Conservation (phyloP, 306 rosid genomes). For the Rosa chinensis region DNA sequence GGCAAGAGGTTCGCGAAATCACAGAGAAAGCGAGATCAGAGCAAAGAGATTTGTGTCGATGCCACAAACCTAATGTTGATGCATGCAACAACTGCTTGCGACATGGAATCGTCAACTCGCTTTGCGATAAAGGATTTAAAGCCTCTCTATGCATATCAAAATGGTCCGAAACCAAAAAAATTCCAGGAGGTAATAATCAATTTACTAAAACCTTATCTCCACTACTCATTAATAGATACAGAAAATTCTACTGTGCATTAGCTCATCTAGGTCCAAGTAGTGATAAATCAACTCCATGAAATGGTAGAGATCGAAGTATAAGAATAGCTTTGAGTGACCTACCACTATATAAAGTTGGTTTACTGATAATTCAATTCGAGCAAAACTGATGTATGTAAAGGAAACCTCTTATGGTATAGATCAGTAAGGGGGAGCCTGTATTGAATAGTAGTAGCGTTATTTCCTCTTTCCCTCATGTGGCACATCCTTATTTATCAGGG, state of each 20-base stretch:
- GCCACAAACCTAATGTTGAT: slow-evolving; percentile 29
- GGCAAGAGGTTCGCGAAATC: slow-evolving; percentile 43
- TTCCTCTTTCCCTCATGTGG: neutral
- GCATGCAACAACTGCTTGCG: slow-evolving; percentile 50
- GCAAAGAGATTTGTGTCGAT: slow-evolving; percentile 32
- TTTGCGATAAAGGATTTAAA: slow-evolving; percentile 43
- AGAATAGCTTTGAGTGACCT: no score
- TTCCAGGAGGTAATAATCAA: slow-evolving; percentile 46
- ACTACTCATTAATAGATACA: neutral
- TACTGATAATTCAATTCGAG: no score
- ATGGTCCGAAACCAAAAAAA: slow-evolving; percentile 49
- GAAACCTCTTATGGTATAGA: no score
- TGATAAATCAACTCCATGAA: no score
- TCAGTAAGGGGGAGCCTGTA: no score
- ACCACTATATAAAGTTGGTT: no score
- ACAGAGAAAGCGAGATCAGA: slow-evolving; percentile 29
- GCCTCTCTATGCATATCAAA: slow-evolving; percentile 50
- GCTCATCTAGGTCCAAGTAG: no score
- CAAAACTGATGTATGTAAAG: no score
- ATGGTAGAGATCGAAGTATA: no score
- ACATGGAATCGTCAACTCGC: slow-evolving; percentile 38
- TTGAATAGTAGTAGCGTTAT: neutral
- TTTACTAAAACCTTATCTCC: neutral
- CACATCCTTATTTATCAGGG: slow-evolving; percentile 7
- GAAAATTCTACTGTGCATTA: no score